A percentile compares a stretch with the other conserved stretches of the same genome.
Conservation (phyloP, 495 filamentous ascomycete species). For the Ramalina peruviana region DNA sequence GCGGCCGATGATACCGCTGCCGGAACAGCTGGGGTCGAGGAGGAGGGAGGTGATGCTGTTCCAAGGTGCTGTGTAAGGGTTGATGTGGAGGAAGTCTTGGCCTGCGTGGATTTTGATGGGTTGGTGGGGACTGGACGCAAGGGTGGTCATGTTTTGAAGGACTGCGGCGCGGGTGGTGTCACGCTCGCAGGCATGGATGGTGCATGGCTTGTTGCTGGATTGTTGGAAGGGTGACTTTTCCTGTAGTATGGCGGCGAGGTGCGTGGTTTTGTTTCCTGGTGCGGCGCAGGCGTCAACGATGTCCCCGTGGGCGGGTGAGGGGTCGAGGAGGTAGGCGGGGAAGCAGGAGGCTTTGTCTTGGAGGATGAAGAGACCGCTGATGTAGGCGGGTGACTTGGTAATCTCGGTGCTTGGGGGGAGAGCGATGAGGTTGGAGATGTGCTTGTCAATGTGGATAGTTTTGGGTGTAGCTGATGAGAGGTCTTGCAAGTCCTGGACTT, state of each 20-base stretch:
- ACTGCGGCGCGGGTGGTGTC: conserved; percentile 51
- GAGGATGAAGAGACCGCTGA: conserved; percentile 62
- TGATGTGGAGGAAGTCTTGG: conserved; percentile 64
- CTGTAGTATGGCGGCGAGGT: conserved; percentile 61
- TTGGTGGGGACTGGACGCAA: conserved; percentile 50
- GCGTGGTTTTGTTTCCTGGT: conserved; percentile 94
- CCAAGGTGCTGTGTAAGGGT: conserved; percentile 42
- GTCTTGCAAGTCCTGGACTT: conserved; percentile 32
- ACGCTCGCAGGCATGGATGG: conserved; percentile 57
- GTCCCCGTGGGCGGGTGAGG: conserved; percentile 44
- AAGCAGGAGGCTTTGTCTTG: conserved; percentile 98
- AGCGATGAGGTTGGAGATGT: conserved; percentile 75
- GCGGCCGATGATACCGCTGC: conserved; percentile 82
- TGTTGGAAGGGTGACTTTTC: conserved; percentile 12
- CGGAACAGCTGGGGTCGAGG: conserved; percentile 87
- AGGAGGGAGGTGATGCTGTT: conserved; percentile 55
- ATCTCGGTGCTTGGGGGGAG: conserved; percentile 53
- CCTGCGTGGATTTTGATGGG: conserved; percentile 48
- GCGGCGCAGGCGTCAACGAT: conserved; percentile 84
- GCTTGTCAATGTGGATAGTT: conserved; percentile 47
- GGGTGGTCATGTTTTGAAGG: conserved; percentile 66
- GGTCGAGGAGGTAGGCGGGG: conserved; percentile 70
- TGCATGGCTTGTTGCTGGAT: conserved; percentile 15
- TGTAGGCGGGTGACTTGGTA: conserved; percentile 55
- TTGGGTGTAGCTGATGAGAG: conserved; percentile 21